A percentile compares a stretch with the other conserved stretches of the same genome.
phyloP scores from a whole-genome alignment of 495 filamentous ascomycete genomes.

The Penicillium longicatenatum region DNA sequence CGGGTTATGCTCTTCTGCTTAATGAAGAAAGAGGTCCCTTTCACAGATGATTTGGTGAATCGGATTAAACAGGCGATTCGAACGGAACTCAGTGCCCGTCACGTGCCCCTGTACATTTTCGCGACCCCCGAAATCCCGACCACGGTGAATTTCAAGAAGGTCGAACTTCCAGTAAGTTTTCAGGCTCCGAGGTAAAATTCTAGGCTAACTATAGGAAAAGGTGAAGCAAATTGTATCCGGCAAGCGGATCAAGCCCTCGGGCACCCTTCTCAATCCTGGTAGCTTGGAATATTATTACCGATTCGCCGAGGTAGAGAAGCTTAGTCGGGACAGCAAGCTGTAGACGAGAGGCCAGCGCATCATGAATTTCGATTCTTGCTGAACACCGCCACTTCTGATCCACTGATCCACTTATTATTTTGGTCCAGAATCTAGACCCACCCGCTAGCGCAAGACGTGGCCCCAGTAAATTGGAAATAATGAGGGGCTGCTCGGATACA shows the following conservation, averaged over 20 bases:
- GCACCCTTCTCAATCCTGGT: constrained; percentile 75
- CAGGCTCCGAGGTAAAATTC: too few species aligned
- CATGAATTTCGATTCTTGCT: background rate
- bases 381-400: background rate
- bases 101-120: constrained; percentile 78
- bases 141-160: constrained; percentile 84
- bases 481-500: constrained; percentile 4
- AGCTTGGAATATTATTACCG: constrained; percentile 77
- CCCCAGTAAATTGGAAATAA: constrained; percentile 7
- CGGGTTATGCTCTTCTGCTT: constrained; percentile 48
- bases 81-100: constrained; percentile 64
- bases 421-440: background rate
- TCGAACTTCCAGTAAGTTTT: constrained; percentile 63
- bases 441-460: constrained; percentile 14
- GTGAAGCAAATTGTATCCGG: constrained; percentile 83
- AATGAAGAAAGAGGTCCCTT: constrained; percentile 51
- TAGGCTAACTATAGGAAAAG: too few species aligned
- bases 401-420: too few species aligned
- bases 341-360: constrained; percentile 11
- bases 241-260: constrained; percentile 70
- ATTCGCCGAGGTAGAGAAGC: constrained; percentile 75
- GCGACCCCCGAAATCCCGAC: constrained; percentile 79
- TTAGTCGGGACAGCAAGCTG: constrained; percentile 38
- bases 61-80: constrained; percentile 64
- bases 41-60: constrained; percentile 56